Evolutionary conservation across 345 rosid species (phyloP).

Genomic region (Melaleuca alternifolia): DNA sequence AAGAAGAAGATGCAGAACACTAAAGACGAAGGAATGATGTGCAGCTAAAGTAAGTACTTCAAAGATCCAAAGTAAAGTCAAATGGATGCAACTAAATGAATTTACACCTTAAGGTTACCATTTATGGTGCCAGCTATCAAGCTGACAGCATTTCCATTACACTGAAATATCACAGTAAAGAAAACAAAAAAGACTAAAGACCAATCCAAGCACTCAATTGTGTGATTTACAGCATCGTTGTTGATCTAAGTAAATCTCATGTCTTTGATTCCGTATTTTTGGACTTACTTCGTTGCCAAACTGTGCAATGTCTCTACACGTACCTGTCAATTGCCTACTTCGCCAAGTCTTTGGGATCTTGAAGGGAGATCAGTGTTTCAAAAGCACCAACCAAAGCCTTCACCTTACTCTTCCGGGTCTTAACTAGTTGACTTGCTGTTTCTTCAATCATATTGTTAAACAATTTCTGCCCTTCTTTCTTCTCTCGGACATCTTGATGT

Average conservation of each 20-base stretch:
- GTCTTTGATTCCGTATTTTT: neutral
- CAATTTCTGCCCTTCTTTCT: conserved; percentile 45
- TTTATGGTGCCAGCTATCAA: neutral
- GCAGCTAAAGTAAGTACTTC: neutral
- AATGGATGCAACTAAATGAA: neutral
- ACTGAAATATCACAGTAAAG: neutral
- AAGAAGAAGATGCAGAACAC: neutral
- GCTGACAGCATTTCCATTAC: neutral
- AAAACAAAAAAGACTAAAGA: neutral
- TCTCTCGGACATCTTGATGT: conserved; percentile 55
- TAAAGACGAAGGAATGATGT: neutral
- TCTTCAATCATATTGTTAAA: conserved; percentile 86
- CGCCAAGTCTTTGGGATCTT: conserved; percentile 38
- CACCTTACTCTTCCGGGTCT: conserved; percentile 83
- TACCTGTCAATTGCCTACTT: neutral
- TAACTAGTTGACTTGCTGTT: conserved; percentile 80
- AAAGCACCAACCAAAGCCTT: conserved; percentile 96
- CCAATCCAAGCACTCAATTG: neutral
- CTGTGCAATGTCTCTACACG: neutral
- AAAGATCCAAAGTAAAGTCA: neutral
- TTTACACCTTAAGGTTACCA: neutral
- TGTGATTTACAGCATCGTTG: neutral
- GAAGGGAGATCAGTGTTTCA: conserved; percentile 87
- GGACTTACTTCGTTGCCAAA: neutral
- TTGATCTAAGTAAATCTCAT: neutral